These are phyloP conservation scores for Pythium grandisporangium DNA, from an alignment of 352 stramenopile genomes.

Conservation along the genomic window DNA sequence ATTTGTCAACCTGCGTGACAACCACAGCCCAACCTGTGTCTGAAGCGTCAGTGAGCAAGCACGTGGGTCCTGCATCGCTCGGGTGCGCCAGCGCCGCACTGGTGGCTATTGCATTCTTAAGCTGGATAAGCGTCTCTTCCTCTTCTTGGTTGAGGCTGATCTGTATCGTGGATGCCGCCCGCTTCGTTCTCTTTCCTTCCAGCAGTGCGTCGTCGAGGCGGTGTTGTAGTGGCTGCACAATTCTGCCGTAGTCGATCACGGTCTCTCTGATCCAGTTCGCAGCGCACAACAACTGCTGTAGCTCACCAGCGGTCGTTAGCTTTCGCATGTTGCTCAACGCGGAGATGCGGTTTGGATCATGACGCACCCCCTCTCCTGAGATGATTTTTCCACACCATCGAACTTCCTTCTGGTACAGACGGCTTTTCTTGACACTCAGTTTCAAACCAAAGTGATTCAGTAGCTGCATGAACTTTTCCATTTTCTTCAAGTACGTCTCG, in stretches of 20 bases:
- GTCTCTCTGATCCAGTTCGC: slow-evolving; percentile 9
- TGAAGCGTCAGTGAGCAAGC: slow-evolving; percentile 9
- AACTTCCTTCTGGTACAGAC: neutral
- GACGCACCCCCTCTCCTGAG: neutral
- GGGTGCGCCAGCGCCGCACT: neutral
- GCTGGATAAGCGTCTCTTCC: too few relatives aligned
- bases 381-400: slow-evolving; percentile 10
- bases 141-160: neutral
- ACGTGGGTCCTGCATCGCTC: neutral
- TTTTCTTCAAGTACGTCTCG: neutral
- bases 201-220: neutral
- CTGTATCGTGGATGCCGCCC: neutral
- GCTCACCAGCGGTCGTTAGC: slow-evolving; percentile 2
- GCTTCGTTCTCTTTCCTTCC: slow-evolving; percentile 1
- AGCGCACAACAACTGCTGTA: slow-evolving; percentile 10
- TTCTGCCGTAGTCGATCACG: slow-evolving; percentile 8
- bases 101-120: too few relatives aligned
- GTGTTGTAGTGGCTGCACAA: slow-evolving; percentile 6
- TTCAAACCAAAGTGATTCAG: slow-evolving; percentile 6
- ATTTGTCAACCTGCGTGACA: slow-evolving; percentile 10
- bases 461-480: slow-evolving; percentile 1
- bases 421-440: slow-evolving; percentile 3
- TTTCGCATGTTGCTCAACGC: neutral
- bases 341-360: slow-evolving; percentile 3
- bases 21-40: slow-evolving; percentile 9